Evolutionary conservation across 148 eudicot species (phyloP).

Genomic region (Limonium bicolor): DNA sequence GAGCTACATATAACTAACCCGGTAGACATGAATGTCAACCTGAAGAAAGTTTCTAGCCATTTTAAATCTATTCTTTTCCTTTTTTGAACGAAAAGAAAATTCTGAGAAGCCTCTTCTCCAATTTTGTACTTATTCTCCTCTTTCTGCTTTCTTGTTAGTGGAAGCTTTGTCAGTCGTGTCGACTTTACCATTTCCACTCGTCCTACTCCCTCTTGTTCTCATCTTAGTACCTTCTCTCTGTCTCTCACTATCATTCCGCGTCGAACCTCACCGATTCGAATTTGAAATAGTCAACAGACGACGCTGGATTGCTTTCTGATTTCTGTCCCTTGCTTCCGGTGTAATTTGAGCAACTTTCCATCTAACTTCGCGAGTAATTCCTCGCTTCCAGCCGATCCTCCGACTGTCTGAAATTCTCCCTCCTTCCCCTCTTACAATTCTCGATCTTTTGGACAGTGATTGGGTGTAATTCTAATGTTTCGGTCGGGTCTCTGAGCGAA

Average conservation of each 20-base stretch:
- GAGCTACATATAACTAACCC: too few relatives aligned
- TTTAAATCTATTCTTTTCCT: too few relatives aligned
- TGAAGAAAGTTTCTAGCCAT: too few relatives aligned
- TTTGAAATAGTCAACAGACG: conserved; percentile 6
- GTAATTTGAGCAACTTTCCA: neutral
- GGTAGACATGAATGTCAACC: too few relatives aligned
- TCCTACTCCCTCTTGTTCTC: neutral
- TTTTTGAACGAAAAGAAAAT: too few relatives aligned
- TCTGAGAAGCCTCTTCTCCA: too few relatives aligned
- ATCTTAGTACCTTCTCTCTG: neutral
- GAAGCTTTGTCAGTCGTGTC: conserved; percentile 20
- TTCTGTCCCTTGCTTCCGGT: neutral
- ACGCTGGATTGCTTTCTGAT: neutral
- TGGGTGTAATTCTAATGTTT: neutral
- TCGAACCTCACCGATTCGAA: neutral
- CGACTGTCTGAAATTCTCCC: too few relatives aligned
- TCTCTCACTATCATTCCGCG: neutral
- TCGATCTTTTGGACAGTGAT: neutral
- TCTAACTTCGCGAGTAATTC: conserved; percentile 1
- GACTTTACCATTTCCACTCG: conserved; percentile 6
- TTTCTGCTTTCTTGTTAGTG: conserved; percentile 8
- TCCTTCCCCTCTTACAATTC: neutral
- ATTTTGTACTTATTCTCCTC: neutral
- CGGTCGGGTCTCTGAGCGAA: neutral
- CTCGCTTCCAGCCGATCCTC: too few relatives aligned